Percentiles rank a stretch among this genome's conserved stretches.
phyloP scores from a whole-genome alignment of 129 eudicot genomes.

The Flaveria brownii region DNA sequence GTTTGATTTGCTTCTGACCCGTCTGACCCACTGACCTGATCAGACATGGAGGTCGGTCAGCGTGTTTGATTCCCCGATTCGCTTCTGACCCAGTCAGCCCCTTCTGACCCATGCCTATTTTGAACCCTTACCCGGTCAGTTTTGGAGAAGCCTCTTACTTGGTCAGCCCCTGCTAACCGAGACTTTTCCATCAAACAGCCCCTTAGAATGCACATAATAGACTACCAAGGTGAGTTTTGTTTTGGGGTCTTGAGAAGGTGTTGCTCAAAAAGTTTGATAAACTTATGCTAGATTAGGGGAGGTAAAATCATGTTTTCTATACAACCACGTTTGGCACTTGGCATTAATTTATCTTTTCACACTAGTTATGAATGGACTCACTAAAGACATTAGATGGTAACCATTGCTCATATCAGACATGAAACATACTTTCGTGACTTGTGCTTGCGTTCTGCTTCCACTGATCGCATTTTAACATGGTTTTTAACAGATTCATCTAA shows the following conservation, averaged over 20 bases:
- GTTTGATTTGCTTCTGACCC: no score
- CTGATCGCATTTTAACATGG: constrained; percentile 79
- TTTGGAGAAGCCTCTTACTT: no score
- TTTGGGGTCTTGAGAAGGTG: constrained; percentile 6
- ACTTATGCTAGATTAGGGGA: not conserved
- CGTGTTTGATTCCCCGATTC: no score
- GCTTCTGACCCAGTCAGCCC: no score
- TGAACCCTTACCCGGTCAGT: no score
- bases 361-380: constrained; percentile 6
- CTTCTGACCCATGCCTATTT: no score
- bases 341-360: not conserved
- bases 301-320: constrained; percentile 1
- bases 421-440: constrained; percentile 80
- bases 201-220: not conserved
- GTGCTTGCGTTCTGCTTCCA: constrained; percentile 75
- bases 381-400: constrained; percentile 1
- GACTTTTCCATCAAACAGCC: no score
- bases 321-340: constrained; percentile 7
- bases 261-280: not conserved
- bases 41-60: no score
- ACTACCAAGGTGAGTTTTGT: constrained; percentile 7
- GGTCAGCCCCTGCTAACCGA: no score
- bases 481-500: constrained; percentile 81
- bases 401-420: constrained; percentile 20
- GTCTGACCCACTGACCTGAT: no score